Percentiles rank a stretch among this genome's conserved stretches.
Evolutionary conservation across 139 green algal species (phyloP).

Genomic region (Chlamydomonas schloesseri): DNA sequence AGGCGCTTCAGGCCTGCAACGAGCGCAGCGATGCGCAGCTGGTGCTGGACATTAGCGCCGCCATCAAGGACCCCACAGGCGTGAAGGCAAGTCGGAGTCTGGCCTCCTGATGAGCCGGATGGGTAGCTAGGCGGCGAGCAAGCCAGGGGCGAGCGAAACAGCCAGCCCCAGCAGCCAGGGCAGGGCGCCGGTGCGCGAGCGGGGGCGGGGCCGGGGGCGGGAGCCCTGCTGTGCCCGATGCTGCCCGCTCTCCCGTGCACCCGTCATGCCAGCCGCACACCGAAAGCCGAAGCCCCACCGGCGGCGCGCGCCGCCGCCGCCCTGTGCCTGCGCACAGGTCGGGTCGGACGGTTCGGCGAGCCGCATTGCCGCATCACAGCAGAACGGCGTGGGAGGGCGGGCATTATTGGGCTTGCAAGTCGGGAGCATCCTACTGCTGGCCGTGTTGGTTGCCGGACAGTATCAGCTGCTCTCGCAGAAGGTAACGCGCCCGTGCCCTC

Average conservation of each 20-base stretch:
- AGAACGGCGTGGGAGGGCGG: background rate
- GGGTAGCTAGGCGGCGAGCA: no score
- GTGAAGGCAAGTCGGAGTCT: conserved; percentile 23
- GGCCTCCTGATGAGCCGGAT: background rate
- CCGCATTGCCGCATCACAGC: background rate
- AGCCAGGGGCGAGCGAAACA: no score
- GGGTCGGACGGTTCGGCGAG: background rate
- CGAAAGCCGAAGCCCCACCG: no score
- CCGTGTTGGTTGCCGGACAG: conserved; percentile 22
- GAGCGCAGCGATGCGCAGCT: conserved; percentile 31
- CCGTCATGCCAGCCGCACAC: no score
- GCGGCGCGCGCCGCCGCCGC: conserved; percentile 11
- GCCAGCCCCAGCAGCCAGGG: no score
- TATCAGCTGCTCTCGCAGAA: conserved; percentile 27
- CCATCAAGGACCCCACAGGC: conserved; percentile 24
- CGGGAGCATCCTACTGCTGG: conserved; percentile 27
- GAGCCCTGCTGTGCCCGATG: no score
- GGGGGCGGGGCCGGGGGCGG: no score
- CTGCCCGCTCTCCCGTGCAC: no score
- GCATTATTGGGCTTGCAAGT: conserved; percentile 41
- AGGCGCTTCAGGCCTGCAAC: background rate
- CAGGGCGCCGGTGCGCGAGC: no score
- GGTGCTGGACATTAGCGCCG: conserved; percentile 33
- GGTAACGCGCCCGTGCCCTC: conserved; percentile 1
- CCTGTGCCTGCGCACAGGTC: conserved; percentile 30